phyloP scores from a whole-genome alignment of 1,284 basidiomycete species.

The Rhodofomes roseus region DNA sequence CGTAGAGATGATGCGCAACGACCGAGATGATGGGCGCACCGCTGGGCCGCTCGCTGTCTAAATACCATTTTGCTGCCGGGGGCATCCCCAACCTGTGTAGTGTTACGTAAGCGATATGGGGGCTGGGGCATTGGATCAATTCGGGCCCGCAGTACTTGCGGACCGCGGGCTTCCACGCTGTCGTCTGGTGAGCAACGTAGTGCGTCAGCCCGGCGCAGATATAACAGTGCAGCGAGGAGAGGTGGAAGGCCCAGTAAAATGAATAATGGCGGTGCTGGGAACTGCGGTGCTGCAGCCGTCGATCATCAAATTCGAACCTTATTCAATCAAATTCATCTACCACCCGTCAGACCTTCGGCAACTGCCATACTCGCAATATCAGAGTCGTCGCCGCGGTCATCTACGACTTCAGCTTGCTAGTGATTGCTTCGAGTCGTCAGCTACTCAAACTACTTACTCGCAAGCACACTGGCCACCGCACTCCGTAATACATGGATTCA shows the following conservation, averaged over 20 bases:
- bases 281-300: too few relatives aligned
- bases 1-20: slow-evolving; percentile 4
- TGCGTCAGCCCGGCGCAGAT: too few relatives aligned
- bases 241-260: too few relatives aligned
- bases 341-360: too few relatives aligned
- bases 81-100: slow-evolving; percentile 6
- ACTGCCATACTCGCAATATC: neutral
- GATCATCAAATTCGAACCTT: neutral
- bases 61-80: slow-evolving; percentile 1
- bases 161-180: too few relatives aligned
- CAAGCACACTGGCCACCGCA: too few relatives aligned
- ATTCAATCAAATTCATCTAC: neutral
- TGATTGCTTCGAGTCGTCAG: too few relatives aligned
- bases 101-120: slow-evolving; percentile 5
- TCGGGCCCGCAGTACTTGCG: neutral
- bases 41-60: neutral
- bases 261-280: too few relatives aligned
- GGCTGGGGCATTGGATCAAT: neutral
- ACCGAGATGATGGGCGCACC: slow-evolving; percentile 7
- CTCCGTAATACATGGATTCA: too few relatives aligned
- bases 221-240: too few relatives aligned
- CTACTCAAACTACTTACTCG: too few relatives aligned
- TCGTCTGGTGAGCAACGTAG: neutral
- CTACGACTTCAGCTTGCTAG: neutral
- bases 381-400: neutral